These are phyloP conservation scores for Botrytis byssoidea DNA, from an alignment of 2,329 filamentous ascomycete species.

Conservation along the genomic window DNA sequence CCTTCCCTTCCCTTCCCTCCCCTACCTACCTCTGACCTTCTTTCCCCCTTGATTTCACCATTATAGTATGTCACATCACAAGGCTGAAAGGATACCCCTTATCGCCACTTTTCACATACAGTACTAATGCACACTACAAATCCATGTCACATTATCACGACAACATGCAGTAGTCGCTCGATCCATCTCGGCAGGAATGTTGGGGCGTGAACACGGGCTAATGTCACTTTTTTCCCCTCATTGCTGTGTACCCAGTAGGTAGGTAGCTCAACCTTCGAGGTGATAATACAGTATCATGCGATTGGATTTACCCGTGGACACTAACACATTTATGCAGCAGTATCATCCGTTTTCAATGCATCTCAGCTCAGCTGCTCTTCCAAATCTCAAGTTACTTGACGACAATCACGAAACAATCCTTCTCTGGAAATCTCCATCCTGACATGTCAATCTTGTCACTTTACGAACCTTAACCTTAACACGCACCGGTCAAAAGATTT, in stretches of 20 bases:
- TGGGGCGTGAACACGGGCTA: neutral
- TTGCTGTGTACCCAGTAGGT: neutral
- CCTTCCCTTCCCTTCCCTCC: neutral
- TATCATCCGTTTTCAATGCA: too few species aligned
- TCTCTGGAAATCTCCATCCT: neutral
- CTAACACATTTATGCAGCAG: neutral
- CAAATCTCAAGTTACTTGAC: neutral
- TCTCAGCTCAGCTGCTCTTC: neutral
- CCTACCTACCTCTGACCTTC: neutral
- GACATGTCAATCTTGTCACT: neutral
- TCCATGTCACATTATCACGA: constrained; percentile 15
- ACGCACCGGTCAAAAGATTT: neutral
- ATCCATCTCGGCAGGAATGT: neutral
- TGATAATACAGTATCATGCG: neutral
- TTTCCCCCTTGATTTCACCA: neutral
- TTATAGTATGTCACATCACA: neutral
- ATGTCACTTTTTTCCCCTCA: neutral
- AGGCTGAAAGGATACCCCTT: neutral
- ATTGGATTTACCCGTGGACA: neutral
- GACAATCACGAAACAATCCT: neutral
- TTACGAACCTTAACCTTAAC: neutral
- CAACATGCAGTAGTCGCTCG: constrained; percentile 2
- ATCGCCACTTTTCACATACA: neutral
- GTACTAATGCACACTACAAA: constrained; percentile 7
- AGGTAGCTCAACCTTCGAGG: neutral